Evolutionary conservation across 345 rosid genomes (phyloP).

Genomic region (Aegle marmelos): DNA sequence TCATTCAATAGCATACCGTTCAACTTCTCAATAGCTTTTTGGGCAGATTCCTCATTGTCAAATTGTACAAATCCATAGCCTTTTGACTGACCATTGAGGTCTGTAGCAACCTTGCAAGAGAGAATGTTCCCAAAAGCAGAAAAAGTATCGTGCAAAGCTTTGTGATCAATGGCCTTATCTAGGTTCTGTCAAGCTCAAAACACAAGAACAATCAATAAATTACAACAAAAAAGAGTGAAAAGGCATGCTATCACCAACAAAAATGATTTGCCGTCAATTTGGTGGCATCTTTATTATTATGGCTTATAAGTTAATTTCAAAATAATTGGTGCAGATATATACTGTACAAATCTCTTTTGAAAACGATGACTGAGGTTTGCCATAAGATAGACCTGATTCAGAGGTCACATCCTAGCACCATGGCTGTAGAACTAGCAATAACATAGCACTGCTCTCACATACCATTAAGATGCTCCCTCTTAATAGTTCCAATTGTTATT

Average conservation of each 20-base stretch:
- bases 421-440: background rate
- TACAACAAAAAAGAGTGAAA: background rate
- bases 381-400: background rate
- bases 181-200: slow-evolving; percentile 55
- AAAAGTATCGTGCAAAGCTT: slow-evolving; percentile 83
- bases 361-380: background rate
- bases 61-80: slow-evolving; percentile 97
- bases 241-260: background rate
- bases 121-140: slow-evolving; percentile 77
- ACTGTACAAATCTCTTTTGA: background rate
- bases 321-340: background rate
- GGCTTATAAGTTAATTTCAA: background rate
- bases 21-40: slow-evolving; percentile 69
- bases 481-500: background rate
- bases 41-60: slow-evolving; percentile 76
- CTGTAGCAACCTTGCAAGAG: slow-evolving; percentile 94
- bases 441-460: background rate
- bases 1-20: slow-evolving; percentile 94
- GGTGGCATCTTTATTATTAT: background rate
- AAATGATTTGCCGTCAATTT: background rate
- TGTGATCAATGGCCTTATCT: slow-evolving; percentile 85
- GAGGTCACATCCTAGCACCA: background rate
- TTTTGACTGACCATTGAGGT: slow-evolving; percentile 76
- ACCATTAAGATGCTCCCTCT: background rate
- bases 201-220: background rate